A percentile compares a stretch with the other conserved stretches of the same genome.
Evolutionary conservation across 768 basidiomycete species (phyloP).

Genomic region (Pleurotus djamor): DNA sequence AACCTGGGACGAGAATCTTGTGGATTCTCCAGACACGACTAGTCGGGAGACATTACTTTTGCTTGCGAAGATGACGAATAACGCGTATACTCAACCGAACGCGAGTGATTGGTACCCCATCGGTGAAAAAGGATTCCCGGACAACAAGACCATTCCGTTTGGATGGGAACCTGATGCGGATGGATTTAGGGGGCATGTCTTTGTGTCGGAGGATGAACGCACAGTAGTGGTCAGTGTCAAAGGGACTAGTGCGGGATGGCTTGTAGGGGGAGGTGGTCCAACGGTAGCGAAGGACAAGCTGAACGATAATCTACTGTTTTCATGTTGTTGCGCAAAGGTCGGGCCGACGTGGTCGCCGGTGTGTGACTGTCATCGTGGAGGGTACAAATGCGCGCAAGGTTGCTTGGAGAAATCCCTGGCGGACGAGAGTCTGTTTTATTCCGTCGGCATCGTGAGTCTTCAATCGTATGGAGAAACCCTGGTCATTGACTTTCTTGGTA

Average conservation of each 20-base stretch:
- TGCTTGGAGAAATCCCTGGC: slow-evolving; percentile 79
- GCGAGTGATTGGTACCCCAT: slow-evolving; percentile 73
- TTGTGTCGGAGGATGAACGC: slow-evolving; percentile 78
- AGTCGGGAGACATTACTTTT: slow-evolving; percentile 70
- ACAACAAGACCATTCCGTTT: slow-evolving; percentile 60
- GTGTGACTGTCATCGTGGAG: slow-evolving; percentile 80
- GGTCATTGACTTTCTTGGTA: slow-evolving; percentile 22
- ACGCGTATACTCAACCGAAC: slow-evolving; percentile 64
- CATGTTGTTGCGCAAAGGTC: slow-evolving; percentile 95
- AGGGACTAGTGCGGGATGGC: slow-evolving; percentile 83
- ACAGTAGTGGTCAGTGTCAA: slow-evolving; percentile 90
- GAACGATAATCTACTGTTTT: slow-evolving; percentile 95
- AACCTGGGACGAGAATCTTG: slow-evolving; percentile 65
- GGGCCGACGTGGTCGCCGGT: slow-evolving; percentile 93
- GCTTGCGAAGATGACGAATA: slow-evolving; percentile 88
- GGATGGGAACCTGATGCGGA: slow-evolving; percentile 93
- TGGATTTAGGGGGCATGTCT: slow-evolving; percentile 90
- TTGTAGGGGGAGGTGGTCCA: slow-evolving; percentile 70
- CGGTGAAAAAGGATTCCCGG: slow-evolving; percentile 26
- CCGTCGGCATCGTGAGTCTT: slow-evolving; percentile 70
- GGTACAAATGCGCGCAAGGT: slow-evolving; percentile 72
- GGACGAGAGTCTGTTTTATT: slow-evolving; percentile 87
- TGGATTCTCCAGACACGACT: slow-evolving; percentile 68
- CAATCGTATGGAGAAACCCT: neutral
- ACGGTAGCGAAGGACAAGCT: slow-evolving; percentile 88